phyloP scores from a whole-genome alignment of 768 basidiomycete genomes.

The Gautieria morchelliformis region DNA sequence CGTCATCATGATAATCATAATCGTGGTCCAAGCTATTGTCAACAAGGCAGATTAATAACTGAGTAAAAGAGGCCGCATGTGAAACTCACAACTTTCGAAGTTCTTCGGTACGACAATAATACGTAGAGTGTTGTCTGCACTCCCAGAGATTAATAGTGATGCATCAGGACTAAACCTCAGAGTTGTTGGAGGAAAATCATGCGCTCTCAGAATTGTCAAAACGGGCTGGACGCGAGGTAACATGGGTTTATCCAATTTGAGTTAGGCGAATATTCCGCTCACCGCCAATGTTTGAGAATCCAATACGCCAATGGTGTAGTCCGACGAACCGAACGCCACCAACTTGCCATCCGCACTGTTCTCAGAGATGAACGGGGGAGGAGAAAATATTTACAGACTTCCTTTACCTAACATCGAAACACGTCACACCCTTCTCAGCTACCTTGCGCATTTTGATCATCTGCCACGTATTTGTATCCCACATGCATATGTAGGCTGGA shows the following conservation, averaged over 20 bases:
- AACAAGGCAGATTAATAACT: not conserved
- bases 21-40: conserved; percentile 20
- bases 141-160: conserved; percentile 76
- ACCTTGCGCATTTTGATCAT: conserved; percentile 60
- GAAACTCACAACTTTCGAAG: conserved; percentile 31
- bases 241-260: not conserved
- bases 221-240: conserved; percentile 52
- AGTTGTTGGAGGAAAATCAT: conserved; percentile 89
- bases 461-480: conserved; percentile 65
- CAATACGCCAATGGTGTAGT: conserved; percentile 74
- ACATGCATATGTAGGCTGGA: conserved; percentile 59
- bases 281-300: conserved; percentile 75
- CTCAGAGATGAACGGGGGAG: not conserved
- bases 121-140: conserved; percentile 82
- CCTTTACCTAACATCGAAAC: conserved; percentile 77
- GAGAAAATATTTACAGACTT: not conserved
- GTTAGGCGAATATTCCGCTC: conserved; percentile 18
- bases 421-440: conserved; percentile 72
- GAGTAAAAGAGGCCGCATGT: not conserved
- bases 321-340: conserved; percentile 80
- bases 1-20: conserved; percentile 19
- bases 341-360: conserved; percentile 69
- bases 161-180: conserved; percentile 81
- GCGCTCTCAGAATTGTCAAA: conserved; percentile 81
- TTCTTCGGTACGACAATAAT: conserved; percentile 62